Conservation (phyloP, 2,329 filamentous ascomycete species). For the Hypoxylon sp. region DNA sequence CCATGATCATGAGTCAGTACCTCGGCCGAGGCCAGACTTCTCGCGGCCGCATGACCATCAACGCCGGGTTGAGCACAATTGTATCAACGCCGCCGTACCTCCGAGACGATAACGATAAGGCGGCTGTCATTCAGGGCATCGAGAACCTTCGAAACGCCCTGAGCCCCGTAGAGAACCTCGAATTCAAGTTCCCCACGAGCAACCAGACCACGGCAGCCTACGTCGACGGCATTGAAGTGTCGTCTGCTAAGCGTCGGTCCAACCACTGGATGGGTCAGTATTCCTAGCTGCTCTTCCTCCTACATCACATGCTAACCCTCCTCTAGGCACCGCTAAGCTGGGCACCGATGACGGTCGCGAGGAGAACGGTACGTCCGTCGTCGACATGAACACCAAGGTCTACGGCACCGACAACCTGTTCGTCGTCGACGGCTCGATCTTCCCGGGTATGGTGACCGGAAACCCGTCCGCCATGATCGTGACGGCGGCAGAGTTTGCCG, state of each 20-base stretch:
- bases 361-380: conserved; percentile 67
- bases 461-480: conserved; percentile 67
- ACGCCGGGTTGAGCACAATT: conserved; percentile 65
- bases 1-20: conserved; percentile 69
- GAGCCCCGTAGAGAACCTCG: conserved; percentile 66
- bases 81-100: conserved; percentile 72
- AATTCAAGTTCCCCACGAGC: conserved; percentile 65
- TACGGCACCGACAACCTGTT: conserved; percentile 77
- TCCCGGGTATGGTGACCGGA: conserved; percentile 75
- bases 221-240: conserved; percentile 59
- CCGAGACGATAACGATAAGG: conserved; percentile 66
- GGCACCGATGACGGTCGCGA: conserved; percentile 66
- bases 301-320: conserved; percentile 21
- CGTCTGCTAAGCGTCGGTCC: conserved; percentile 55
- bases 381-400: conserved; percentile 73
- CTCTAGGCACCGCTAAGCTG: conserved; percentile 66
- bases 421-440: conserved; percentile 75
- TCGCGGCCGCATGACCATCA: conserved; percentile 71
- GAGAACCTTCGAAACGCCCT: conserved; percentile 69
- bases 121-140: conserved; percentile 71
- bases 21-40: conserved; percentile 72
- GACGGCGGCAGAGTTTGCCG: conserved; percentile 55
- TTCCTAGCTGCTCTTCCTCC: neutral
- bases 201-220: conserved; percentile 67
- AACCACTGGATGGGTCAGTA: conserved; percentile 65